Base-by-base conservation (phyloP, 1,284 basidiomycete genomes). In the Golubevia sp. region DNA sequence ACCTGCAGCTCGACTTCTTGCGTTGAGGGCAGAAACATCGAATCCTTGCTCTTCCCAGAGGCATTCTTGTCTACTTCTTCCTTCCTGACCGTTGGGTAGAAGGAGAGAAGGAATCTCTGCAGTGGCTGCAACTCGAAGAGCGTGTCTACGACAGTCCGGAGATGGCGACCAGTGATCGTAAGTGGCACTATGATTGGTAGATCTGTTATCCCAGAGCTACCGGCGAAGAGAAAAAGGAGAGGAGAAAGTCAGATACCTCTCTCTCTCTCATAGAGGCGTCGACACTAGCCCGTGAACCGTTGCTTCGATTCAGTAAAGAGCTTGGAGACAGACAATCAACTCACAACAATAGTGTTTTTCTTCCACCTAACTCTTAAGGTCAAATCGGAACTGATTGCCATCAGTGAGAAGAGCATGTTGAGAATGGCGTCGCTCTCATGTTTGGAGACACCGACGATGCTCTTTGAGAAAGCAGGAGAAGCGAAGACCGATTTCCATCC, bases 41-140 rank as follows among this genome's bases (percentile, higher is more conserved):
- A 53, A 30, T 53, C 51, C 51, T 13, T 53, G 51, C n/a, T 53
- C 27, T 30, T 53, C 51, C 51, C 51, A 53, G 51, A 53, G 13
- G 18, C 13, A 11, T 30, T 53, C 51, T 30, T 53, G 51, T 30
- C 51, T 53, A 30, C 51, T 53, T n/a, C n/a, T 53, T 25, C 51
- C 51, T 53, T 53, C 51, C 18, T 30, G 13, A 25, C 51, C 51
- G 51, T 53, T 30, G 13, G 51, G 51, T 30, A 53, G n/a, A 15
- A 25, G 18, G 24, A 53, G 51, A 25, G 51, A 53, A 25, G 74
- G 74, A 25, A 76, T 74, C 57, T 76, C 74, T 21, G 66, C 74
- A n/a, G 68, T 65, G 8, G 58, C 59, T 18, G 74, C 71, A 0
- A 76, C 74, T 15, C 74, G 62, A n/a, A 76, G 57, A 2, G 74